These are phyloP conservation scores for Exophiala oligosperma DNA, from an alignment of 2,329 filamentous ascomycete genomes.

Conservation along the genomic window DNA sequence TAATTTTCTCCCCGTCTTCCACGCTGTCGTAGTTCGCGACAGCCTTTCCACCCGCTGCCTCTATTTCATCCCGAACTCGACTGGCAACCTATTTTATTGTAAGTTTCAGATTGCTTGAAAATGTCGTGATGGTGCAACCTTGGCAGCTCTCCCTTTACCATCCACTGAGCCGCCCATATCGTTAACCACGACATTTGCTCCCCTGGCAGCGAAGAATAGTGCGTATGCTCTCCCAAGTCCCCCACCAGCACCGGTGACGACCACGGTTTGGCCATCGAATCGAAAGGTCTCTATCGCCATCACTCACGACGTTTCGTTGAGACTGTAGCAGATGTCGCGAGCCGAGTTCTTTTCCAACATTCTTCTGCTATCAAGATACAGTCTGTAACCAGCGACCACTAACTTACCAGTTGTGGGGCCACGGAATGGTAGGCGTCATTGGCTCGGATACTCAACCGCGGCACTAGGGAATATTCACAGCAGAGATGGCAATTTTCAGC, in stretches of 20 bases:
- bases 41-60: slow-evolving; percentile 84
- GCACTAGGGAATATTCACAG: no score
- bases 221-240: slow-evolving; percentile 80
- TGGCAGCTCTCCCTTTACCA: not conserved
- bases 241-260: slow-evolving; percentile 82
- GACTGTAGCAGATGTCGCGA: no score
- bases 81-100: not conserved
- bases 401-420: no score
- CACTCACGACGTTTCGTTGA: no score
- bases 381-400: no score
- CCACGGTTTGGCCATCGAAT: slow-evolving; percentile 76
- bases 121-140: not conserved
- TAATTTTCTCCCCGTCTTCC: not conserved
- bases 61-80: slow-evolving; percentile 45
- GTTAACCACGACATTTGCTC: slow-evolving; percentile 90
- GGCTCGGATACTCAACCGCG: no score
- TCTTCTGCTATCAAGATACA: no score
- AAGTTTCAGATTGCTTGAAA: not conserved
- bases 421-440: no score
- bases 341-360: no score
- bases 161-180: slow-evolving; percentile 60
- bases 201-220: slow-evolving; percentile 84
- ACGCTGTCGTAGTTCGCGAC: slow-evolving; percentile 46
- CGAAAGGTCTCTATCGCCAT: no score
- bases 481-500: no score